Base-by-base conservation (phyloP, 805 yeast species). In the Nakazawaea anatomiae region DNA sequence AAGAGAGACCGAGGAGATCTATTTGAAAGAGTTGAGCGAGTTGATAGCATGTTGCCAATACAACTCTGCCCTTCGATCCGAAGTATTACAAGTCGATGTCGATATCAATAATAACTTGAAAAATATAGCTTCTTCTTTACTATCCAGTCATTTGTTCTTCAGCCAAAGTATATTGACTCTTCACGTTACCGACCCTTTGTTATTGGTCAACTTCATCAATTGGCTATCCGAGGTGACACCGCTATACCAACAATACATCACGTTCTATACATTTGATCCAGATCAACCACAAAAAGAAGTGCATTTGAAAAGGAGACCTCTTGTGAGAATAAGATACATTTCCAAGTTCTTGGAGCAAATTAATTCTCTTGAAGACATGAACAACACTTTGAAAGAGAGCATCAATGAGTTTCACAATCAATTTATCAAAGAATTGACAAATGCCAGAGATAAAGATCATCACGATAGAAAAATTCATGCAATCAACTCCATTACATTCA, bases 261-360 rank as follows among this genome's bases (percentile, higher is more conserved):
- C 50, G 11, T 34, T 49, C 12, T 67, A 65, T 54, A 55, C 48
- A 36, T 60, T 53, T 35, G 44, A 55, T 4, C 48, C 35, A 11
- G 54, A 55, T 39, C 65, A 64, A 38, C 46, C 67, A 1, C 53
- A 59, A 6, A 52, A 59, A 2, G 71, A 68, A 50, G 48, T 62
- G 28, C 52, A 53, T 14, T 51, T 65, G 6, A 62, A 66, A 47
- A 57, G 65, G 47, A 55, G 62, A 43, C 73, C 73, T 8, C 46
- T 69, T 35, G 55, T 61, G 35, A 58, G 67, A 51, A 48, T 68
- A n/a, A 51, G 62, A 6, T 58, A 60, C 31, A 46, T 69, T 28
- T 54, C 53, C 18, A 60, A 57, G 42, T 56, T 63, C 34, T 48
- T 61, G 10, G 40, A 46, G n/a, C 54, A 55, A 14, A 42, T 65